These are phyloP conservation scores for Puccinia coronata DNA, from an alignment of 1,284 basidiomycete genomes.

Conservation along the genomic window DNA sequence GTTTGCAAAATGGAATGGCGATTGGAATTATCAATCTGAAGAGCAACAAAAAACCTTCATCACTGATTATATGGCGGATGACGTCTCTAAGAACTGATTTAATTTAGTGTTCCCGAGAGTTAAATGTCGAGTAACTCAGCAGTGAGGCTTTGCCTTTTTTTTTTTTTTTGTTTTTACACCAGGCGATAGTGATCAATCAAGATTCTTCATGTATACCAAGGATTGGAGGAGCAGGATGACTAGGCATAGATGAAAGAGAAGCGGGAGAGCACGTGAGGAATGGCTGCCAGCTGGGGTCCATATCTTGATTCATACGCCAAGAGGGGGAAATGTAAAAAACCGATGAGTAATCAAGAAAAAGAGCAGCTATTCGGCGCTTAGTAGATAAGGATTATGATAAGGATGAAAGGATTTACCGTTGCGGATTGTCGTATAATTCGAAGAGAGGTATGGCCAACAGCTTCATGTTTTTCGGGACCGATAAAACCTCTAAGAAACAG, in stretches of 20 bases:
- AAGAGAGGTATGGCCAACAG: constrained; percentile 85
- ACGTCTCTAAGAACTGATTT: too few species aligned
- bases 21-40: too few species aligned
- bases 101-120: not conserved
- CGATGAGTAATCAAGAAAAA: constrained; percentile 46
- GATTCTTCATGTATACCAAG: not conserved
- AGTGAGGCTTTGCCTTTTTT: too few species aligned
- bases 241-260: constrained; percentile 61
- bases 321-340: constrained; percentile 1
- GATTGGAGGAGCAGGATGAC: not conserved
- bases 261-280: constrained; percentile 89
- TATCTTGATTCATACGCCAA: constrained; percentile 62
- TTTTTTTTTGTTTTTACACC: too few species aligned
- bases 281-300: constrained; percentile 88
- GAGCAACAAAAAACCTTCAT: too few species aligned
- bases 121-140: too few species aligned
- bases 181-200: constrained; percentile 41
- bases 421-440: constrained; percentile 95
- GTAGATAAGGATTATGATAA: not conserved
- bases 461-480: constrained; percentile 98
- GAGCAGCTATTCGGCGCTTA: too few species aligned
- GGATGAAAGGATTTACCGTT: constrained; percentile 57
- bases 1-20: too few species aligned
- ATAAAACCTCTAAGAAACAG: constrained; percentile 85
- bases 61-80: too few species aligned